Conservation (phyloP, 2,329 filamentous ascomycete species). For the Cordyceps cicadae region DNA sequence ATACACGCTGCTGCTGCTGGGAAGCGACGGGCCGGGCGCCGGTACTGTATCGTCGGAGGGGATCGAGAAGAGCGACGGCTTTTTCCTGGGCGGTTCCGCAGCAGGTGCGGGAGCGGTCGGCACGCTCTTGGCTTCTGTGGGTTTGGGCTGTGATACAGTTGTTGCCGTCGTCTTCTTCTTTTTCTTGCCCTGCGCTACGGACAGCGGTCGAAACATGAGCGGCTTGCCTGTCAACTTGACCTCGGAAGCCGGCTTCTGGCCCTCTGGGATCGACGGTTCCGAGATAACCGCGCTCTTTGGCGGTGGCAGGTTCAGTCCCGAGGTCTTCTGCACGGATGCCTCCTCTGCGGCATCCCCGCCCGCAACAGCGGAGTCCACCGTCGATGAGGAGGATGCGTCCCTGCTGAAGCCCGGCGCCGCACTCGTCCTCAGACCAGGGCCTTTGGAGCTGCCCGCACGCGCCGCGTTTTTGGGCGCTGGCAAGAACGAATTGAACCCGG, state of each 20-base stretch:
- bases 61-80: slow-evolving; percentile 63
- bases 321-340: slow-evolving; percentile 16
- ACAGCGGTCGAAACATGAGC: slow-evolving; percentile 82
- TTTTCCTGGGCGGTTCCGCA: slow-evolving; percentile 34
- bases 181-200: slow-evolving; percentile 65
- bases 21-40: slow-evolving; percentile 14
- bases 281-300: slow-evolving; percentile 26
- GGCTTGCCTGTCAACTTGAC: slow-evolving; percentile 68
- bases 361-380: slow-evolving; percentile 15
- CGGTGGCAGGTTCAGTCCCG: slow-evolving; percentile 28
- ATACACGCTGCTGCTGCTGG: slow-evolving; percentile 30
- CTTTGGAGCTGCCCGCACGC: slow-evolving; percentile 21
- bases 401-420: slow-evolving; percentile 74
- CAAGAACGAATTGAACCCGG: slow-evolving; percentile 78
- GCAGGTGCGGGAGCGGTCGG: slow-evolving; percentile 18
- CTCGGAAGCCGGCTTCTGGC: slow-evolving; percentile 52
- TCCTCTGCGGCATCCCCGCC: slow-evolving; percentile 16
- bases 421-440: slow-evolving; percentile 61
- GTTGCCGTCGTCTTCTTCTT: slow-evolving; percentile 49
- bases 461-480: slow-evolving; percentile 67
- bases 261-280: slow-evolving; percentile 43
- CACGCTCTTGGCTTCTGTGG: background rate
- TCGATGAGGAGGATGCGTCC: slow-evolving; percentile 24
- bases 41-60: slow-evolving; percentile 27
- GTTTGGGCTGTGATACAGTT: slow-evolving; percentile 14